Evolutionary conservation across 371 early-diverging fungal species (phyloP).

Genomic region (Dipsacomyces acuminosporus): DNA sequence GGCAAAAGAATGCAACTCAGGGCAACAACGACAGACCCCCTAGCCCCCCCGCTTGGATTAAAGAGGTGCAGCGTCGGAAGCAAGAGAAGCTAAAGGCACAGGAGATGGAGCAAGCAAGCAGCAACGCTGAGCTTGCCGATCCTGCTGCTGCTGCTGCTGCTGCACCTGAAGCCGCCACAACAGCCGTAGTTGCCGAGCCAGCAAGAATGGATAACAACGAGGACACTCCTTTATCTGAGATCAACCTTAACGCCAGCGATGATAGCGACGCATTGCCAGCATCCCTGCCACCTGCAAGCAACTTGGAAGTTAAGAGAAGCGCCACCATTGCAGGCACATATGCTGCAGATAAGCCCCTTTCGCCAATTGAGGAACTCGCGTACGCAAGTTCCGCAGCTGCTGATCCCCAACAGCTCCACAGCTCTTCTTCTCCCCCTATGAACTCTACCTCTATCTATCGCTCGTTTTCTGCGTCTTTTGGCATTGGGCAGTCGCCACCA

Average conservation of each 20-base stretch:
- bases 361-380: background rate
- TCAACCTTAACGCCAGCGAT: constrained; percentile 10
- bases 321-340: no score
- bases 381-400: no score
- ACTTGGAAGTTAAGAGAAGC: no score
- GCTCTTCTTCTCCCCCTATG: background rate
- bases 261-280: no score
- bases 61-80: constrained; percentile 42
- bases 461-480: constrained; percentile 40
- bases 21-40: background rate
- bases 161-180: background rate
- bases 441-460: constrained; percentile 35
- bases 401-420: no score
- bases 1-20: background rate
- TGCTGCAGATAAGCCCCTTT: constrained; percentile 16
- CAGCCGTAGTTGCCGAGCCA: background rate
- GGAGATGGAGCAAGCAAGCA: constrained; percentile 10
- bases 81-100: constrained; percentile 26
- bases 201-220: constrained; percentile 9
- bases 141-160: background rate
- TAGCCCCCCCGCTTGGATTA: constrained; percentile 30
- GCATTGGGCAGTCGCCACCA: constrained; percentile 12
- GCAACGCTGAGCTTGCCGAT: no score
- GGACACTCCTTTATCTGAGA: constrained; percentile 20
- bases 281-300: no score